These are phyloP conservation scores for Xerocomellus amylosporus DNA, from an alignment of 768 basidiomycete genomes.

Conservation along the genomic window DNA sequence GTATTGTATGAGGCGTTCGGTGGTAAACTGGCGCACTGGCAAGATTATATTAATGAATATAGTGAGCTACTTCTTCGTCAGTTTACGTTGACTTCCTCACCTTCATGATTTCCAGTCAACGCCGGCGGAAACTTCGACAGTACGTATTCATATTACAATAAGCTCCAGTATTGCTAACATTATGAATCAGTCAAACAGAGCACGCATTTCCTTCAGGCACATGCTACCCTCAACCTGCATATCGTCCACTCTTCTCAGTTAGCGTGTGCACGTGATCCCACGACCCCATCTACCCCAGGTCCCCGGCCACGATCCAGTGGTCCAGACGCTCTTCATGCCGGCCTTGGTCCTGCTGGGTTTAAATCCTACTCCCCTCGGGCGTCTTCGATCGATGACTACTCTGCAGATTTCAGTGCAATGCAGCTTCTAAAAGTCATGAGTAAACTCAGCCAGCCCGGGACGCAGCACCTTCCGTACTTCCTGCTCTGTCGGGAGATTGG, in stretches of 20 bases:
- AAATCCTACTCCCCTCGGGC: constrained; percentile 45
- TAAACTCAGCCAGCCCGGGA: constrained; percentile 62
- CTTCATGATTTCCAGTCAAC: constrained; percentile 51
- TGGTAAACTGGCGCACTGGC: constrained; percentile 81
- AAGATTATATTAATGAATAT: constrained; percentile 76
- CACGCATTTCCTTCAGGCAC: constrained; percentile 83
- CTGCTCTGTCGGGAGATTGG: constrained; percentile 81
- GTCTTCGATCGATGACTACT: constrained; percentile 42
- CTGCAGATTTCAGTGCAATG: constrained; percentile 72
- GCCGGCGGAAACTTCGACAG: constrained; percentile 68
- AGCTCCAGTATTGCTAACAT: constrained; percentile 6
- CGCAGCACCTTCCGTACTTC: constrained; percentile 73
- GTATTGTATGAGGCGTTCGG: constrained; percentile 76
- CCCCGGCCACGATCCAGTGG: constrained; percentile 35
- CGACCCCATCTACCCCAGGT: constrained; percentile 31
- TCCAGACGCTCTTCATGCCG: constrained; percentile 54
- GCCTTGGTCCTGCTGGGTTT: constrained; percentile 60
- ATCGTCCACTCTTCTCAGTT: constrained; percentile 81
- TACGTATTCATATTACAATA: constrained; percentile 35
- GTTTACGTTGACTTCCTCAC: neutral
- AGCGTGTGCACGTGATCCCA: constrained; percentile 35
- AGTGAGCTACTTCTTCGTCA: constrained; percentile 34
- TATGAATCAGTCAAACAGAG: constrained; percentile 61
- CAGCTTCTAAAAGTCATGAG: constrained; percentile 81
- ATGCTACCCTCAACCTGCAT: constrained; percentile 79